phyloP scores from a whole-genome alignment of 371 early-diverging fungal genomes.

The Lichtheimia ornata region DNA sequence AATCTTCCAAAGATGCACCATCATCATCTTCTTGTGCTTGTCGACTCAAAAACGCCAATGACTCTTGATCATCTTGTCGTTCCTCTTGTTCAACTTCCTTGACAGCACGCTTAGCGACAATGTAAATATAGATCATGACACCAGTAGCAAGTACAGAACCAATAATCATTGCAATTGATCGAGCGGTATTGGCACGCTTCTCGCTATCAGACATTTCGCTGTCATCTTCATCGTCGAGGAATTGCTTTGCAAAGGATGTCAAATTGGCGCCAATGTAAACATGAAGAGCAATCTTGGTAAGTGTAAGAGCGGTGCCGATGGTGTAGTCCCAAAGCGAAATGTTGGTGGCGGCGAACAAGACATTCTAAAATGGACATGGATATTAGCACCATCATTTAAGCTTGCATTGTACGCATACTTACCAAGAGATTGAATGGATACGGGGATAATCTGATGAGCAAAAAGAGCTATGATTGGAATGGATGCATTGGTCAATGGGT shows the following conservation, averaged over 20 bases:
- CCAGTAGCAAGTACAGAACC: conserved; percentile 52
- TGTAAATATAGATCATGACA: conserved; percentile 65
- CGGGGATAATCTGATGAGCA: conserved; percentile 74
- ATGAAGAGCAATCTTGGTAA: conserved; percentile 66
- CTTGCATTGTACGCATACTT: neutral
- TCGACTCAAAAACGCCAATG: conserved; percentile 23
- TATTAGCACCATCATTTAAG: neutral
- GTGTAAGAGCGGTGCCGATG: conserved; percentile 65
- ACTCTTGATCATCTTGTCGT: conserved; percentile 14
- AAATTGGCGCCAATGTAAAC: conserved; percentile 76
- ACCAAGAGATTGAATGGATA: conserved; percentile 76
- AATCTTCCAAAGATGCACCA: conserved; percentile 12
- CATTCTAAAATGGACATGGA: conserved; percentile 37
- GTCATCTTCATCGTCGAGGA: conserved; percentile 52
- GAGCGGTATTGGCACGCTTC: conserved; percentile 29
- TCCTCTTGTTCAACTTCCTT: conserved; percentile 38
- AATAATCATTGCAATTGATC: conserved; percentile 36
- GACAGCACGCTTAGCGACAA: conserved; percentile 50
- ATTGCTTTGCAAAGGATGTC: conserved; percentile 55
- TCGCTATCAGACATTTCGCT: conserved; percentile 42
- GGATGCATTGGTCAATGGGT: neutral
- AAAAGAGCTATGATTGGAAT: conserved; percentile 46
- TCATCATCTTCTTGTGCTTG: conserved; percentile 1
- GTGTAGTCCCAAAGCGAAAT: conserved; percentile 57
- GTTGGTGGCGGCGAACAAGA: conserved; percentile 65